Evolutionary conservation across 2,329 filamentous ascomycete species (phyloP), one percentile per base, ranked within the genome.

Genomic region (Pseudocercospora macadamiae): DNA sequence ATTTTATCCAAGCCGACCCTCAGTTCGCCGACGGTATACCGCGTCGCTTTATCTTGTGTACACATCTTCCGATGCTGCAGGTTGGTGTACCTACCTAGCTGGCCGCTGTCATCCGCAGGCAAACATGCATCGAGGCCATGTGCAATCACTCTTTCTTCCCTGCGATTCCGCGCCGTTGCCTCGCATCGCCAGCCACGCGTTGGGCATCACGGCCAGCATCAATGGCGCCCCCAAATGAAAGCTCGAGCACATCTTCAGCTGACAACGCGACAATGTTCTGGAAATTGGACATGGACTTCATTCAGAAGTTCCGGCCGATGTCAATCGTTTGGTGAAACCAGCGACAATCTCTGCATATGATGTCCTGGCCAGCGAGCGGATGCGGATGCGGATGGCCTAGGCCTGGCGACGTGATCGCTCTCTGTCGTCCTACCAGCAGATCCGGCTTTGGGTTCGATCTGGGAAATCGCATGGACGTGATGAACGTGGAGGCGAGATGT

Each of bases 21-120:
- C 45, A 49, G 45, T 49, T 49, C 26, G 45, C 45, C 45, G 45
- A 48, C 36, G 36, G 16, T 39, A 39, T 16, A n/a, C 36, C 36
- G 12, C 36, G 7, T 12, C n/a, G 12, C 12, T 6, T 18, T 6
- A n/a, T 39, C 12, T 39, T 8, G 36, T 39, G 36, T 5, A n/a
- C 5, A 39, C 7, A 5, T 39, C 28, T 39, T 39, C 36, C 36
- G 36, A 5, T 18, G 36, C 36, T 9, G n/a, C 8, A 39, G 8
- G 6, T 39, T 5, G 28, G 12, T 7, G 28, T n/a, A n/a, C n/a
- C n/a, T n/a, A n/a, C n/a, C n/a, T n/a, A n/a, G n/a, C n/a, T n/a
- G n/a, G 12, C 12, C 28, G 12, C 28, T 12, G 12, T 32, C 28
- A 32, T 32, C 28, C 28, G 28, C 12, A n/a, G 28, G 12, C 28